These are phyloP conservation scores for Cryphonectria carpinicola DNA, from an alignment of 2,329 filamentous ascomycete genomes.

Conservation along the genomic window DNA sequence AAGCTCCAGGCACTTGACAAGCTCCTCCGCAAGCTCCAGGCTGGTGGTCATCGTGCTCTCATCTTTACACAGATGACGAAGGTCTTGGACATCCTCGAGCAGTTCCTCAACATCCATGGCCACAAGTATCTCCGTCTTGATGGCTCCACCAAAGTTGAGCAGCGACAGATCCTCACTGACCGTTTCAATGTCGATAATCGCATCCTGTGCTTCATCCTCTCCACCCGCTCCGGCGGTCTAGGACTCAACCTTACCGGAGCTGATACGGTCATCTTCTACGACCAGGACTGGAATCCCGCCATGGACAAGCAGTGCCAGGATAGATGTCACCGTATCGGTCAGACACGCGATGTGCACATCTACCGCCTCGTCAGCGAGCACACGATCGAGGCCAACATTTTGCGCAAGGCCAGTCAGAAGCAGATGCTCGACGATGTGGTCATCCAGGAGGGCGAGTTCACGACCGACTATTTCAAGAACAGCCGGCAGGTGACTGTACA, in stretches of 20 bases:
- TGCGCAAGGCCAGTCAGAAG: conserved; percentile 96
- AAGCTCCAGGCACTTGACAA: conserved; percentile 91
- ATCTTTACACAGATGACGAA: conserved; percentile 99
- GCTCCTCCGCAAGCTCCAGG: conserved; percentile 82
- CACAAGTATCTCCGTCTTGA: conserved; percentile 96
- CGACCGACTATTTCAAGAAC: conserved; percentile 89
- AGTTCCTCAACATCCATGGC: conserved; percentile 96
- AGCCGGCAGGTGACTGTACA: conserved; percentile 63
- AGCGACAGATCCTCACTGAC: conserved; percentile 92
- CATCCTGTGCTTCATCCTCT: conserved; percentile 94
- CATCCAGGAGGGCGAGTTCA: conserved; percentile 97
- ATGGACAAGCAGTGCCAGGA: conserved; percentile 99
- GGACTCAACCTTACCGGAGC: conserved; percentile 97
- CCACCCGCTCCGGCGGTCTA: conserved; percentile 88
- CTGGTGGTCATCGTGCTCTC: conserved; percentile 87
- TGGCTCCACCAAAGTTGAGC: conserved; percentile 94
- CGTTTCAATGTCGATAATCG: conserved; percentile 94
- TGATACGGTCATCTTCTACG: conserved; percentile 98
- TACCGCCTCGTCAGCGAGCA: conserved; percentile 92
- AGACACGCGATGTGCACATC: conserved; percentile 96
- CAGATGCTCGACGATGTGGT: conserved; percentile 97
- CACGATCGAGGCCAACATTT: conserved; percentile 96
- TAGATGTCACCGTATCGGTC: conserved; percentile 93
- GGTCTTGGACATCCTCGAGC: conserved; percentile 94
- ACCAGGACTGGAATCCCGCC: conserved; percentile 98